A percentile compares a stretch with the other conserved stretches of the same genome.
Conservation (phyloP, 2,329 filamentous ascomycete genomes). For the Coniochaeta sp. region DNA sequence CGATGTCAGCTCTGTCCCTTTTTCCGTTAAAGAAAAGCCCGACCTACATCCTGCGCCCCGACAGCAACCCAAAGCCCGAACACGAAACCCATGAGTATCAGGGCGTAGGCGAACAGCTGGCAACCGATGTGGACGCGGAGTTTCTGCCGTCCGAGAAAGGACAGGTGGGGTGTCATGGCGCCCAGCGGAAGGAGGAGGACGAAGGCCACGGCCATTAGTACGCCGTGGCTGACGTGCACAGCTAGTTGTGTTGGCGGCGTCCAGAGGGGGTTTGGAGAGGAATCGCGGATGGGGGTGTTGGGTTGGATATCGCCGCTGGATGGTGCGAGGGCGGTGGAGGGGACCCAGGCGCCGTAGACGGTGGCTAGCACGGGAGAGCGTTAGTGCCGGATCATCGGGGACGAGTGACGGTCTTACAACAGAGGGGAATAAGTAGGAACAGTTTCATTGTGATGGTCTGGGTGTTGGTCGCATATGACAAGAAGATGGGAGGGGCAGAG, state of each 20-base stretch:
- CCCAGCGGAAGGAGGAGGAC: not conserved
- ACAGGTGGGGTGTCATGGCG: not conserved
- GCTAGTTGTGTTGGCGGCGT: not conserved
- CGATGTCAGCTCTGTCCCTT: no score
- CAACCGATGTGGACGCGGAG: not conserved
- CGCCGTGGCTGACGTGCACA: not conserved
- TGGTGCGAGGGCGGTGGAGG: not conserved
- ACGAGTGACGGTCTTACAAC: not conserved
- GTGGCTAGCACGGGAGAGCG: not conserved
- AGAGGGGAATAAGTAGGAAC: not conserved
- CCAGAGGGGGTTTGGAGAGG: not conserved
- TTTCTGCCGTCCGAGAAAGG: not conserved
- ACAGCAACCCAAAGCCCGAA: not conserved
- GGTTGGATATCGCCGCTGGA: no score
- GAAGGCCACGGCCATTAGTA: not conserved
- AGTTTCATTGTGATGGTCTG: no score
- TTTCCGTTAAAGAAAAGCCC: not conserved
- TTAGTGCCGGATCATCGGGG: no score
- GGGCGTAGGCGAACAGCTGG: not conserved
- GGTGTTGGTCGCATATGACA: no score
- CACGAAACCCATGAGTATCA: not conserved
- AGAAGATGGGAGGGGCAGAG: no score
- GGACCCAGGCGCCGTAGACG: not conserved
- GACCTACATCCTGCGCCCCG: not conserved
- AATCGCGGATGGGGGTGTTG: no score